phyloP scores from a whole-genome alignment of 2,329 filamentous ascomycete genomes.

The Ophiocordyceps camponoti-rufipedis region DNA sequence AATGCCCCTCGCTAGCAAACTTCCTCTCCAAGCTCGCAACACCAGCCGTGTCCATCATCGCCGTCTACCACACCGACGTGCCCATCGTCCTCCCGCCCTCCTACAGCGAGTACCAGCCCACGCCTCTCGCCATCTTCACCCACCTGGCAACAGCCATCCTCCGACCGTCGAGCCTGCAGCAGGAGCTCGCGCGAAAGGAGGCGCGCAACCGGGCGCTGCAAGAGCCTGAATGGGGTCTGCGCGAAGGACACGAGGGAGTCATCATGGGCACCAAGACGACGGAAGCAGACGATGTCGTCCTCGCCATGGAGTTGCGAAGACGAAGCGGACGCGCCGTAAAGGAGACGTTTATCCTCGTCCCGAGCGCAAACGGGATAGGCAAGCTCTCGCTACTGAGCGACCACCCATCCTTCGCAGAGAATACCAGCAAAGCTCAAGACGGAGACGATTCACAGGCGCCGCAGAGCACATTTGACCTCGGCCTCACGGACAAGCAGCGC shows the following conservation, averaged over 20 bases:
- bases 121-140: constrained; percentile 51
- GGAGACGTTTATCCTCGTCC: constrained; percentile 42
- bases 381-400: constrained; percentile 50
- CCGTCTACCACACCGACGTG: constrained; percentile 69
- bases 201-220: constrained; percentile 58
- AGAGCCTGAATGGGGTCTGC: constrained; percentile 62
- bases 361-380: constrained; percentile 9
- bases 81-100: constrained; percentile 31
- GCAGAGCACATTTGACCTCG: constrained; percentile 68
- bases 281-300: constrained; percentile 37
- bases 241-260: constrained; percentile 61
- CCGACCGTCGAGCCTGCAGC: constrained; percentile 51
- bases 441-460: constrained; percentile 32
- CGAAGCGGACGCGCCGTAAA: constrained; percentile 62
- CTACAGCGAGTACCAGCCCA: constrained; percentile 40
- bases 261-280: constrained; percentile 44
- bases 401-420: constrained; percentile 45
- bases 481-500: constrained; percentile 79
- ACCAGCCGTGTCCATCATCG: constrained; percentile 53
- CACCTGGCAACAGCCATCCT: constrained; percentile 85
- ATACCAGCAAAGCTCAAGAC: constrained; percentile 12
- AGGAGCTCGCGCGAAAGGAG: constrained; percentile 56
- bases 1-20: constrained; percentile 38
- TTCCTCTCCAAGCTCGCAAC: constrained; percentile 54
- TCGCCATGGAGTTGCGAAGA: constrained; percentile 74